phyloP scores from a whole-genome alignment of 2,329 filamentous ascomycete genomes.

The Fusarium tricinctum region DNA sequence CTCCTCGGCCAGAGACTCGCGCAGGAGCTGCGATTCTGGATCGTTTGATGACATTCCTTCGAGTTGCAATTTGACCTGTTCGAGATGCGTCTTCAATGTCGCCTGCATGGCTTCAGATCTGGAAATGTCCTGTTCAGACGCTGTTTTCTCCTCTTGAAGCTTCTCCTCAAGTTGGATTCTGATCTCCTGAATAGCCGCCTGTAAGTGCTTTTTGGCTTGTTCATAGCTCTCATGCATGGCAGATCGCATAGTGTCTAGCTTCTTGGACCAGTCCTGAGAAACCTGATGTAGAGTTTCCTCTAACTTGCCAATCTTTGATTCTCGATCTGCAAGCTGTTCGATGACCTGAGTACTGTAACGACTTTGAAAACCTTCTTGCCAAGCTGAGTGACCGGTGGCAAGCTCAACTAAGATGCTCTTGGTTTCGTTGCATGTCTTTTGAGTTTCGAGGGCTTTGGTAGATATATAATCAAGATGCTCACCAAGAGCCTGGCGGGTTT shows the following conservation, averaged over 20 bases:
- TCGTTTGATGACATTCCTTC: neutral
- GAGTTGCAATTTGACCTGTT: slow-evolving; percentile 40
- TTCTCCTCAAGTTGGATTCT: slow-evolving; percentile 41
- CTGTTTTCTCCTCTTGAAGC: slow-evolving; percentile 42
- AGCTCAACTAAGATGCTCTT: slow-evolving; percentile 29
- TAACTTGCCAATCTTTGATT: slow-evolving; percentile 39
- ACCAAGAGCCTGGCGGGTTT: slow-evolving; percentile 7
- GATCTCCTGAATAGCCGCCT: slow-evolving; percentile 38
- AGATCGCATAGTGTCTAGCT: slow-evolving; percentile 36
- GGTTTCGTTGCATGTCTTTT: slow-evolving; percentile 34
- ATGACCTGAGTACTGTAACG: slow-evolving; percentile 33
- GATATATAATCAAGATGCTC: slow-evolving; percentile 23
- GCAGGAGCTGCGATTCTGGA: slow-evolving; percentile 12
- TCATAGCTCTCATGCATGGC: slow-evolving; percentile 26
- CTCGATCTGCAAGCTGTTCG: slow-evolving; percentile 39
- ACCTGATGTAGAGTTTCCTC: slow-evolving; percentile 40
- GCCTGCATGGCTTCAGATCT: slow-evolving; percentile 30
- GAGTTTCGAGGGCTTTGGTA: slow-evolving; percentile 20
- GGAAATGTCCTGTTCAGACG: slow-evolving; percentile 34
- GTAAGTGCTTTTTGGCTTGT: slow-evolving; percentile 35
- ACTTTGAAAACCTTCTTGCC: slow-evolving; percentile 13
- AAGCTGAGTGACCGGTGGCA: slow-evolving; percentile 12
- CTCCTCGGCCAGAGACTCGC: slow-evolving; percentile 27
- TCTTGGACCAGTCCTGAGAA: slow-evolving; percentile 35
- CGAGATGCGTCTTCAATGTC: slow-evolving; percentile 41